These are phyloP conservation scores for Erodium moschatum DNA, from an alignment of 441 rosid genomes.

Conservation along the genomic window DNA sequence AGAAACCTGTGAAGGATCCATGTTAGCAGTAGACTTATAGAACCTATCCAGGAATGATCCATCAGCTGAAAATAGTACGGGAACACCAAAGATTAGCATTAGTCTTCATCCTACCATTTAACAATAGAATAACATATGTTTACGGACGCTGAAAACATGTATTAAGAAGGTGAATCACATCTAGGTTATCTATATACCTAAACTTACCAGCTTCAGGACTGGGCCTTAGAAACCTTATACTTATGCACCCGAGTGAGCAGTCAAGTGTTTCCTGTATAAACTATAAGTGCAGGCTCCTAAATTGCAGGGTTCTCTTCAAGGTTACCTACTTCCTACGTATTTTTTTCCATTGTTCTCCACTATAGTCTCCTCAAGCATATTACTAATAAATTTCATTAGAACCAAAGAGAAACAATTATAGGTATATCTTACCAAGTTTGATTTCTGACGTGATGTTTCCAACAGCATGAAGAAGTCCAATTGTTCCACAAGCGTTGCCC, in stretches of 20 bases:
- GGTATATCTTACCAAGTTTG: slow-evolving; percentile 50
- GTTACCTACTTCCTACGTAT: not conserved
- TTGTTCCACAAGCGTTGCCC: slow-evolving; percentile 96
- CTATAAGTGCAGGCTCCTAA: not conserved
- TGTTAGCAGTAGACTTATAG: slow-evolving; percentile 58
- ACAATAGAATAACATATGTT: not conserved
- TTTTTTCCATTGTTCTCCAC: not conserved
- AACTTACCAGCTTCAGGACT: no score
- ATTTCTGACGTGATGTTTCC: slow-evolving; percentile 70
- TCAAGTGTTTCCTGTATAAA: not conserved
- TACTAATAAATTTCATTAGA: not conserved
- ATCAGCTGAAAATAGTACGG: slow-evolving; percentile 41
- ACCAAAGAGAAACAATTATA: not conserved
- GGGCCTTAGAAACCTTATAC: not conserved
- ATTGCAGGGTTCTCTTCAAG: not conserved
- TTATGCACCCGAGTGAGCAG: not conserved
- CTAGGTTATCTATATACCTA: no score
- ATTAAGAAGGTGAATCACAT: not conserved
- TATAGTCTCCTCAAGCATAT: not conserved
- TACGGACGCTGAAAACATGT: not conserved
- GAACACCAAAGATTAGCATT: slow-evolving; percentile 4
- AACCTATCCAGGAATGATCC: slow-evolving; percentile 73
- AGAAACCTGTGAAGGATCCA: slow-evolving; percentile 66
- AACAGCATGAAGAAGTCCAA: slow-evolving; percentile 90
- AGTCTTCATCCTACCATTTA: not conserved